Percentiles rank a stretch among this genome's conserved stretches.
Evolutionary conservation across 345 rosid genomes (phyloP).

Genomic region (Syzygium aqueum): DNA sequence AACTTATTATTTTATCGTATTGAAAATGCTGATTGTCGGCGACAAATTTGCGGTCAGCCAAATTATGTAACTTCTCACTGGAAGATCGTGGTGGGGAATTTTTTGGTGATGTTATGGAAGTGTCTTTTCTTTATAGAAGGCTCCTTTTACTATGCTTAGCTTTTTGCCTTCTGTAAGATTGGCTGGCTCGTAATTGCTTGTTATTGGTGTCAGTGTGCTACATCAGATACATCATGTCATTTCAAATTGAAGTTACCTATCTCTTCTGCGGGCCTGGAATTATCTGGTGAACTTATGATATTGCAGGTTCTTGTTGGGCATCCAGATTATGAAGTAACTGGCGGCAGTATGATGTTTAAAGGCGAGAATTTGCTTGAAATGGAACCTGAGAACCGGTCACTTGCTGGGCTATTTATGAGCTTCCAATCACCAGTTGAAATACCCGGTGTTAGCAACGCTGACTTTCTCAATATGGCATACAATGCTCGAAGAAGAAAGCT

Average conservation of each 20-base stretch:
- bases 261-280: not conserved
- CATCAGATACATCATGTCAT: not conserved
- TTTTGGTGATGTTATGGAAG: not conserved
- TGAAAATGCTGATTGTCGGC: not conserved
- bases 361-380: constrained; percentile 52
- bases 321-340: constrained; percentile 90
- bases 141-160: not conserved
- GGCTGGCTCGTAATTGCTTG: not conserved
- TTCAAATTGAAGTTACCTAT: not conserved
- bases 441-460: constrained; percentile 87
- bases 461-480: constrained; percentile 91
- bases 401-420: constrained; percentile 95
- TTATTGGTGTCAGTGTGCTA: not conserved
- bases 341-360: constrained; percentile 65
- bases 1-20: not conserved
- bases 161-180: not conserved
- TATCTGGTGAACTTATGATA: not conserved
- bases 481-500: constrained; percentile 82
- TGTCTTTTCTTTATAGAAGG: not conserved
- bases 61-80: not conserved
- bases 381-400: constrained; percentile 94
- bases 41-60: not conserved
- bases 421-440: constrained; percentile 89
- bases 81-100: not conserved
- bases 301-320: constrained; percentile 91